Percentiles rank a stretch among this genome's conserved stretches.
phyloP scores from a whole-genome alignment of 371 early-diverging fungal genomes.

The Lichtheimia ornata region DNA sequence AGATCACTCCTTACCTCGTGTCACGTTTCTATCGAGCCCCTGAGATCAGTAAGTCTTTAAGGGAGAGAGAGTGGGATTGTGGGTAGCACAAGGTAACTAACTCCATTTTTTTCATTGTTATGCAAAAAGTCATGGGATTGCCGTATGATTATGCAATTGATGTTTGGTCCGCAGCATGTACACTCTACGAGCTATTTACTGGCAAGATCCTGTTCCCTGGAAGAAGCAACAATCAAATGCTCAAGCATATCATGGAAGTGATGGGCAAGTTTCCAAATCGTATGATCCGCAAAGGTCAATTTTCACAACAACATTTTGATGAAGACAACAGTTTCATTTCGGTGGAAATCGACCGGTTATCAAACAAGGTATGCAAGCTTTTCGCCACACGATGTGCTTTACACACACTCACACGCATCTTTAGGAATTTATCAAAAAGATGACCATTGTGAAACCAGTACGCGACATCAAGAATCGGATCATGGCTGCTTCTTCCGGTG shows the following conservation, averaged over 20 bases:
- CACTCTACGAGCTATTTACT: conserved; percentile 96
- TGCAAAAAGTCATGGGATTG: conserved; percentile 75
- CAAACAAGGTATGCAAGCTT: conserved; percentile 54
- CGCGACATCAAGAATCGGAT: conserved; percentile 74
- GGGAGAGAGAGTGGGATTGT: neutral
- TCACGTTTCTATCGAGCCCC: conserved; percentile 99
- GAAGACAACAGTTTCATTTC: conserved; percentile 69
- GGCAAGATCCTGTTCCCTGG: conserved; percentile 96
- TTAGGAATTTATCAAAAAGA: conserved; percentile 68
- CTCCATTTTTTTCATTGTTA: neutral
- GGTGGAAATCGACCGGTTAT: conserved; percentile 69
- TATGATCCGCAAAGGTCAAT: conserved; percentile 81
- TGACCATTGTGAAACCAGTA: conserved; percentile 66
- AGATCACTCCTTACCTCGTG: conserved; percentile 94
- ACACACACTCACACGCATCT: neutral
- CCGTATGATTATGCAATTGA: conserved; percentile 89
- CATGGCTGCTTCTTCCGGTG: conserved; percentile 44
- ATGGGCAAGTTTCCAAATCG: conserved; percentile 88
- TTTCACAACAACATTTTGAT: conserved; percentile 85
- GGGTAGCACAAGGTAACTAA: neutral
- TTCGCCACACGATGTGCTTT: neutral
- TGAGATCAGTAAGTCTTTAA: conserved; percentile 83
- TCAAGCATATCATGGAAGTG: conserved; percentile 89
- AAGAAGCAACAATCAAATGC: conserved; percentile 94
- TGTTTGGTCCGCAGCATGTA: conserved; percentile 98